Conservation (phyloP, 2,329 filamentous ascomycete species). For the Parastagonospora nodorum region DNA sequence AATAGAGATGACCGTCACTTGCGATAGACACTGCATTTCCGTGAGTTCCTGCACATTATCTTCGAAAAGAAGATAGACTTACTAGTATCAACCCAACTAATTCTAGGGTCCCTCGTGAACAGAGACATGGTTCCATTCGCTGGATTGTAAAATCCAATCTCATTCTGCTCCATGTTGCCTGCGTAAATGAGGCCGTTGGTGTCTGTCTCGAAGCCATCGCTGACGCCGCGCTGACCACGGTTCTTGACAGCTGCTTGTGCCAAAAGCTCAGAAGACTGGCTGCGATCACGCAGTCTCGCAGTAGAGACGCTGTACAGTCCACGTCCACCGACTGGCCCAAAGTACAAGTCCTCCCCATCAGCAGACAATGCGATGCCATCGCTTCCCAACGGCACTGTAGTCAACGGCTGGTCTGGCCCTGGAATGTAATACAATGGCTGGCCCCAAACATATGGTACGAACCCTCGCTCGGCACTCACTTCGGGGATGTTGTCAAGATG, state of each 20-base stretch:
- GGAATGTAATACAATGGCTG: constrained; percentile 52
- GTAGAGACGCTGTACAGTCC: constrained; percentile 55
- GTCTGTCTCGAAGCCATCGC: constrained; percentile 60
- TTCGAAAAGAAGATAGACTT: constrained; percentile 10
- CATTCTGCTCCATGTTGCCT: constrained; percentile 56
- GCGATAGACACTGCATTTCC: constrained; percentile 42
- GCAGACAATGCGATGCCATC: constrained; percentile 59
- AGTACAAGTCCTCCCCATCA: constrained; percentile 56
- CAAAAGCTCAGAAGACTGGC: constrained; percentile 48
- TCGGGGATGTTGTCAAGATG: constrained; percentile 52
- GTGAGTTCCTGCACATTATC: background rate
- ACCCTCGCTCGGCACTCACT: constrained; percentile 52
- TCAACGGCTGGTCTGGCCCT: constrained; percentile 41
- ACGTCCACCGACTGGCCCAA: constrained; percentile 51
- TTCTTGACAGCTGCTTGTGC: constrained; percentile 51
- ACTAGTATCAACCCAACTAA: constrained; percentile 58
- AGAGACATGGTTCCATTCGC: constrained; percentile 49
- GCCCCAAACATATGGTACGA: constrained; percentile 57
- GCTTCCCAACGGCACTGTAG: constrained; percentile 51
- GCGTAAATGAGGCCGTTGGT: constrained; percentile 56
- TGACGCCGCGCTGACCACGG: constrained; percentile 55
- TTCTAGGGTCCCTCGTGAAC: constrained; percentile 53
- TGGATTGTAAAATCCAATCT: constrained; percentile 50
- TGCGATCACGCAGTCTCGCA: constrained; percentile 47
- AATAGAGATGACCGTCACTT: constrained; percentile 58